Conservation (phyloP, 345 rosid species). For the Sonneratia caseolaris region DNA sequence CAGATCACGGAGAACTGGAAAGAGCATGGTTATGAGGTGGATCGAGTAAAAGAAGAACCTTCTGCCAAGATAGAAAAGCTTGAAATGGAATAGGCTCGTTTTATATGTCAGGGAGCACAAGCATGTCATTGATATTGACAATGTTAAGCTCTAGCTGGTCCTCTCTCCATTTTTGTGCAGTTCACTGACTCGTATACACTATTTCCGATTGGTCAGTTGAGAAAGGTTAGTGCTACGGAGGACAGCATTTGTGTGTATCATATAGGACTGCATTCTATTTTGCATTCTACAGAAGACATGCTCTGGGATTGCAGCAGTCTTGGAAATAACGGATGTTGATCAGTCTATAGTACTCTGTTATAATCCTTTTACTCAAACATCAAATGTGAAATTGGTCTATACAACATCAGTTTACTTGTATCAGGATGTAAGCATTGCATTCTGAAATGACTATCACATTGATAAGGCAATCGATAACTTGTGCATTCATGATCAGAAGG, state of each 20-base stretch:
- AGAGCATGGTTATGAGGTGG: neutral
- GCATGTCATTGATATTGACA: too few relatives aligned
- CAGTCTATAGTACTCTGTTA: neutral
- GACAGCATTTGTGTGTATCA: neutral
- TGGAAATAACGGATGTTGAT: too few relatives aligned
- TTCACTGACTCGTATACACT: too few relatives aligned
- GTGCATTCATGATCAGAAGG: too few relatives aligned
- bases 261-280: too few relatives aligned
- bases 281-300: too few relatives aligned
- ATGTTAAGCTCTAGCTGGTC: too few relatives aligned
- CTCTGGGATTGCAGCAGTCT: too few relatives aligned
- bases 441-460: too few relatives aligned
- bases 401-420: neutral
- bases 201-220: neutral
- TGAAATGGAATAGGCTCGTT: neutral
- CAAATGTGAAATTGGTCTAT: neutral
- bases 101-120: too few relatives aligned
- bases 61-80: neutral
- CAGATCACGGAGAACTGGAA: slow-evolving; percentile 20
- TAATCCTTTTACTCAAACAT: neutral
- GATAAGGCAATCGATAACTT: too few relatives aligned
- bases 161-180: too few relatives aligned
- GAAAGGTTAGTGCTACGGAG: neutral
- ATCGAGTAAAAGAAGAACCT: neutral
- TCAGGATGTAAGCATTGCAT: neutral